Evolutionary conservation across 352 stramenopile species (phyloP), one percentile per base, ranked within the genome.

Genomic region (Poterioochromonas sp.): DNA sequence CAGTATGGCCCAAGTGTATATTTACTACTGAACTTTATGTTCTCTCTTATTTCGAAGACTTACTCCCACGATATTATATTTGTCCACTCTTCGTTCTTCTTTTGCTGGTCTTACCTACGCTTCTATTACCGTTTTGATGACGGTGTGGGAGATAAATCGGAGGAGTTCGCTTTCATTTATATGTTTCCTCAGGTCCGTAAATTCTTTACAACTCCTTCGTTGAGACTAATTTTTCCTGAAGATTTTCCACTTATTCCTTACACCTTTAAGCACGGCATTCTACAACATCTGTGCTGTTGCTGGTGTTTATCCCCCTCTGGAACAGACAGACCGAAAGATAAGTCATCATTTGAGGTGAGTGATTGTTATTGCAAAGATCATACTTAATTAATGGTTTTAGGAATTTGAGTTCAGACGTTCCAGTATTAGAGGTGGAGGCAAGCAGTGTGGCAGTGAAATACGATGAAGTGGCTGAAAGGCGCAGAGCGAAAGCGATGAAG

Each of bases 161-260:
- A 74, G 12, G 65, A 54, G 15, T 54, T 74, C 29, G 12, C 65
- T 8, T 74, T 74, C 40, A n/a, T 74, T 32, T 5, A 5, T 26
- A 74, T 74, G 65, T 74, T 74, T 54, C 65, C 65, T 40, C 34
- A 74, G 40, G 65, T 74, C 1, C 11, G 37, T 58, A 15, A 18
- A 68, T 35, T 40, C 12, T 26, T 68, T 68, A n/a, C 8, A 20
- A 39, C 29, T 15, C 5, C 58, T 8, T 35, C 11, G 5, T 35
- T 40, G 34, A 35, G 11, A 68, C 58, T 35, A 35, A 35, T 68
- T 15, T 11, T 8, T 68, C 15, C 11, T 37, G 15, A n/a, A 71
- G 62, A 2, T n/a, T 41, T 32, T 71, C 2, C 65, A 74, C 32
- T 26, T 39, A 26, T 5, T 74, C 15, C 0, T 74, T 0, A 29